These are phyloP conservation scores for Acanthamoeba triangularis DNA, from an alignment of 208 protist species.

Conservation along the genomic window DNA sequence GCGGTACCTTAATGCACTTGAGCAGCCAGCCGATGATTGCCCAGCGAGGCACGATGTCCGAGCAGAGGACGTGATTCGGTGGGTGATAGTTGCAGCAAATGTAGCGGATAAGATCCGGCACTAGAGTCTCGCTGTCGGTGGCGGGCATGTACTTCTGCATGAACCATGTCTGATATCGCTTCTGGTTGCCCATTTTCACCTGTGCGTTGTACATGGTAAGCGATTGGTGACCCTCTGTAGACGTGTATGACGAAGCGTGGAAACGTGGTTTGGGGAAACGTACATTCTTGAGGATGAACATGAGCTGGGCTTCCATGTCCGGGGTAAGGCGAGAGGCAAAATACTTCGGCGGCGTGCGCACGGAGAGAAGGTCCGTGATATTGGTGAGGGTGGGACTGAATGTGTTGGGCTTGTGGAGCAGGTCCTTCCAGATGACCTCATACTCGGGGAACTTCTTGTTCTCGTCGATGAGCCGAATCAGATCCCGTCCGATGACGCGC, in stretches of 20 bases:
- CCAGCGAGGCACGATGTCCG: slow-evolving; percentile 86
- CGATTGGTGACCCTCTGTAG: neutral
- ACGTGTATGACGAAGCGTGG: too few species aligned
- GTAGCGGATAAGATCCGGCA: slow-evolving; percentile 89
- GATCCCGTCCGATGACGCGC: slow-evolving; percentile 85
- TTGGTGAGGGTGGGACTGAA: slow-evolving; percentile 57
- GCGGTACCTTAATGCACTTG: slow-evolving; percentile 76
- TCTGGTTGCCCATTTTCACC: slow-evolving; percentile 89
- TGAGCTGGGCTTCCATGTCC: slow-evolving; percentile 85
- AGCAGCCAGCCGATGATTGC: slow-evolving; percentile 88
- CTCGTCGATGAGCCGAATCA: slow-evolving; percentile 86
- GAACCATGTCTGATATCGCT: slow-evolving; percentile 90
- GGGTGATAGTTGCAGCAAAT: slow-evolving; percentile 89
- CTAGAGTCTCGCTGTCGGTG: slow-evolving; percentile 82
- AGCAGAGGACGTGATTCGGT: slow-evolving; percentile 83
- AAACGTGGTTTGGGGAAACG: neutral
- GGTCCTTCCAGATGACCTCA: slow-evolving; percentile 83
- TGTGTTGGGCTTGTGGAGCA: slow-evolving; percentile 76
- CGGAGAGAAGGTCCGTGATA: slow-evolving; percentile 75
- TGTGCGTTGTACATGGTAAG: slow-evolving; percentile 4
- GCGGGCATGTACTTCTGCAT: slow-evolving; percentile 78
- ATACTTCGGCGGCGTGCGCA: slow-evolving; percentile 79
- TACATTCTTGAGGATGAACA: slow-evolving; percentile 82
- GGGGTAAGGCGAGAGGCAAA: slow-evolving; percentile 81
- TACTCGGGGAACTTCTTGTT: slow-evolving; percentile 84